Percentiles rank a stretch among this genome's conserved stretches.
Conservation (phyloP, 495 filamentous ascomycete genomes). For the Xanthoparmelia taractica region DNA sequence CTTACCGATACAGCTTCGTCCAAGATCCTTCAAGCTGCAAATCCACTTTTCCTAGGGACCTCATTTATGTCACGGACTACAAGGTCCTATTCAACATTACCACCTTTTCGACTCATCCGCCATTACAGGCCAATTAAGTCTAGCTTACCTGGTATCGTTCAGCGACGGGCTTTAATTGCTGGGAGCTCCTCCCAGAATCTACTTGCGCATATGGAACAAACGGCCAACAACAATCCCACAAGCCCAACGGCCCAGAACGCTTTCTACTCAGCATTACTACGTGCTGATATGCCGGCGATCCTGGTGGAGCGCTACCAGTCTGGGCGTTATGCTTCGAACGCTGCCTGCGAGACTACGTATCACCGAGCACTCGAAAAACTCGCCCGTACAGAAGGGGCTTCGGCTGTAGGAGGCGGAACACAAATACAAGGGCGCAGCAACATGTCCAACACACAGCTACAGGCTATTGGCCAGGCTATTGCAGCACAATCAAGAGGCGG, state of each 20-base stretch:
- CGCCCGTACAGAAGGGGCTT: constrained; percentile 44
- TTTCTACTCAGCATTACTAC: constrained; percentile 86
- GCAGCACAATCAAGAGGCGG: constrained; percentile 65
- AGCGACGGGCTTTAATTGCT: constrained; percentile 45
- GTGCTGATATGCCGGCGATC: constrained; percentile 86
- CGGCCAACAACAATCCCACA: constrained; percentile 82
- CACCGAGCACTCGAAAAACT: constrained; percentile 62
- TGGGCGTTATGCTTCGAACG: constrained; percentile 72
- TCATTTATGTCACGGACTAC: constrained; percentile 22
- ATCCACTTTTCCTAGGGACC: constrained; percentile 23
- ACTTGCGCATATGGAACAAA: constrained; percentile 69
- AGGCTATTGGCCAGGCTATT: constrained; percentile 81
- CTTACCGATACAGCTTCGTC: constrained; percentile 12
- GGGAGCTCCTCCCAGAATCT: constrained; percentile 49
- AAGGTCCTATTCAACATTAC: constrained; percentile 37
- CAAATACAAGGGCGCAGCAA: constrained; percentile 30
- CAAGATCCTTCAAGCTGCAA: constrained; percentile 25
- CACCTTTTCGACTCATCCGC: constrained; percentile 22
- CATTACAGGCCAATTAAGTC: constrained; percentile 2
- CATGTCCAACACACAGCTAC: constrained; percentile 52
- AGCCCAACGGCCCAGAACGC: constrained; percentile 82
- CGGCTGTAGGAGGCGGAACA: constrained; percentile 26
- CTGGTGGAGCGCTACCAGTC: constrained; percentile 81
- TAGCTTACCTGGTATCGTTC: constrained; percentile 27
- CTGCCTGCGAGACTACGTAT: constrained; percentile 64